Percentiles rank a stretch among this genome's conserved stretches.
These are phyloP conservation scores for Echinochloa phyllopogon DNA, from an alignment of 176 grass and related monocot genomes.

Conservation along the genomic window DNA sequence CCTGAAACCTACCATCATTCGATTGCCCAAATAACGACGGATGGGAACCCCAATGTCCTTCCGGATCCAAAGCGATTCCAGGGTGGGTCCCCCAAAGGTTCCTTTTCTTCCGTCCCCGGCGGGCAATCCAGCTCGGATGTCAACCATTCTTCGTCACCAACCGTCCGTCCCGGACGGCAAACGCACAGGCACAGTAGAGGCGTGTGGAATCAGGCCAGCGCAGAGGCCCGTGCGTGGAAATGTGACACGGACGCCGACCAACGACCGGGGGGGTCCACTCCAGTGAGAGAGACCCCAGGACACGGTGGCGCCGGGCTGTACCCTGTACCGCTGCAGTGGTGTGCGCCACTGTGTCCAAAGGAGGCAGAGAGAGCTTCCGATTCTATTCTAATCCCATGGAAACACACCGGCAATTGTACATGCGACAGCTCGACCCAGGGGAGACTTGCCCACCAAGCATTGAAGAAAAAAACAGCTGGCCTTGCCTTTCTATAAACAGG, in stretches of 20 bases:
- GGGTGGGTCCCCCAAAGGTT: neutral
- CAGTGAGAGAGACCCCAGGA: neutral
- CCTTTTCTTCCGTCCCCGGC: neutral
- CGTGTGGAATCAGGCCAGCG: neutral
- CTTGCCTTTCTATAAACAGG: neutral
- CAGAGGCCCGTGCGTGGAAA: neutral
- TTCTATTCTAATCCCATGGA: neutral
- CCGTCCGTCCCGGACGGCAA: neutral
- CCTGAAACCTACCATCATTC: no score
- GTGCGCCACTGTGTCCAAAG: no score
- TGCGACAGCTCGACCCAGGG: neutral
- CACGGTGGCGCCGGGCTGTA: neutral
- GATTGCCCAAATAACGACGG: no score
- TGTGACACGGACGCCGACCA: neutral
- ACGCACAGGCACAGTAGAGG: no score
- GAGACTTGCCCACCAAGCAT: conserved; percentile 3
- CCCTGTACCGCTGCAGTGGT: neutral
- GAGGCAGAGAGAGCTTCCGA: neutral
- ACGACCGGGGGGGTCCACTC: neutral
- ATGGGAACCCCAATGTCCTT: neutral
- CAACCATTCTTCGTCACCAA: neutral
- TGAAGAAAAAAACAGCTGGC: neutral
- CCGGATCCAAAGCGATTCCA: neutral
- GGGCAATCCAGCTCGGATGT: conserved; percentile 10
- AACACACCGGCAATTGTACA: neutral